These are phyloP conservation scores for Fusarium abutilonis DNA, from an alignment of 2,329 filamentous ascomycete genomes.

Conservation along the genomic window DNA sequence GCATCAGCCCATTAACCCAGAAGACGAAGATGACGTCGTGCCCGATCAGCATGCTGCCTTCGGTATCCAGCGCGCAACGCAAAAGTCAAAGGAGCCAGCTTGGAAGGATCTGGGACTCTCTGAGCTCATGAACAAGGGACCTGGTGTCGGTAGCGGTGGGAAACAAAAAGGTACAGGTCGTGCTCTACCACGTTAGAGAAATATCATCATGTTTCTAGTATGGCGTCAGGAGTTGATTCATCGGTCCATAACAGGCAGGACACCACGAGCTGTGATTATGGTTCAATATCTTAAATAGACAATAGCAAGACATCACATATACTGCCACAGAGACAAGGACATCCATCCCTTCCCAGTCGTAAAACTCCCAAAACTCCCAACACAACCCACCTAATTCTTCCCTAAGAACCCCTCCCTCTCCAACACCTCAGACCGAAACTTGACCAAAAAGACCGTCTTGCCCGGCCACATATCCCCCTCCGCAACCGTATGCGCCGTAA, in stretches of 20 bases:
- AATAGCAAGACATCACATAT: conserved; percentile 16
- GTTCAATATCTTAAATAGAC: conserved; percentile 18
- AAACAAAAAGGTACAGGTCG: conserved; percentile 33
- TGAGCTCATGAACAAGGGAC: conserved; percentile 73
- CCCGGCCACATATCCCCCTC: conserved; percentile 91
- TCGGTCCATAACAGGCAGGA: background rate
- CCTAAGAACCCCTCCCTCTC: conserved; percentile 88
- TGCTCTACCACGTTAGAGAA: conserved; percentile 24
- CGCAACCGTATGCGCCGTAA: conserved; percentile 84
- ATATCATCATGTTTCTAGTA: conserved; percentile 1
- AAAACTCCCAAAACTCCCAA: conserved; percentile 35
- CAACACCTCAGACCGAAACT: conserved; percentile 90
- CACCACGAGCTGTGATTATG: background rate
- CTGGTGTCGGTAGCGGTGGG: conserved; percentile 47
- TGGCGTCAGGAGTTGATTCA: conserved; percentile 27
- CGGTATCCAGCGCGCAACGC: conserved; percentile 83
- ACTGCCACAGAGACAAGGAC: conserved; percentile 22
- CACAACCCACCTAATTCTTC: conserved; percentile 55
- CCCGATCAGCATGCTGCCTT: conserved; percentile 90
- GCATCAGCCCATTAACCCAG: conserved; percentile 83
- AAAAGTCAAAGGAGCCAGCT: conserved; percentile 73
- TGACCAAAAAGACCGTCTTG: conserved; percentile 94
- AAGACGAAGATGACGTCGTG: conserved; percentile 89
- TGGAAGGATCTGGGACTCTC: conserved; percentile 84
- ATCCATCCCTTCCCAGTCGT: conserved; percentile 14